Percentiles rank a stretch among this genome's conserved stretches.
These are phyloP conservation scores for Stephania cephalantha DNA, from an alignment of 164 flowering plant genomes.

Conservation along the genomic window DNA sequence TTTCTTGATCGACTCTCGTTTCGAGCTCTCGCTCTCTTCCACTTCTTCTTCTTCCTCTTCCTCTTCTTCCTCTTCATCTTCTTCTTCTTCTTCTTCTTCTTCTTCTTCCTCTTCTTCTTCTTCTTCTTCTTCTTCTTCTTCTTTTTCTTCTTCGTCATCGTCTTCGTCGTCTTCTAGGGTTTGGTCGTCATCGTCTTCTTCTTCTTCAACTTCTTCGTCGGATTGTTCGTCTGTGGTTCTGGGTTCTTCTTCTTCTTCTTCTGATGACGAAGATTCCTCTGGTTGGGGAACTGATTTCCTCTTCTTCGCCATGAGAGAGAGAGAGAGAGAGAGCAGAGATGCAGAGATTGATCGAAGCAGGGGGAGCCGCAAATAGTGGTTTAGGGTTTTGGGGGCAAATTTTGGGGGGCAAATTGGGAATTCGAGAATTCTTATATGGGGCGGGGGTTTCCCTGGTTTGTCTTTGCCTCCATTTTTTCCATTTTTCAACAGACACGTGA, in stretches of 20 bases:
- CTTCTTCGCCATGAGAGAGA: conserved; percentile 2
- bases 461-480: too few relatives aligned
- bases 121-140: conserved; percentile 7
- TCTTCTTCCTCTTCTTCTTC: conserved; percentile 8
- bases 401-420: too few relatives aligned
- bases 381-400: not conserved
- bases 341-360: too few relatives aligned
- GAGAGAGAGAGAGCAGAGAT: too few relatives aligned
- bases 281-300: not conserved
- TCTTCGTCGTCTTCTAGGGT: conserved; percentile 18
- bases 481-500: too few relatives aligned
- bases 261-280: not conserved
- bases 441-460: too few relatives aligned
- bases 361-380: not conserved
- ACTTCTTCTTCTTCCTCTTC: conserved; percentile 18
- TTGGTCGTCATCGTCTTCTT: conserved; percentile 13
- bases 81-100: conserved; percentile 15
- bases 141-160: conserved; percentile 13
- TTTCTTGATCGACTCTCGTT: conserved; percentile 19
- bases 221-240: not conserved
- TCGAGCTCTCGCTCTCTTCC: conserved; percentile 14
- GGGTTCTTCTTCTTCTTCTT: conserved; percentile 2
- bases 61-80: conserved; percentile 17
- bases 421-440: too few relatives aligned
- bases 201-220: conserved; percentile 12